Evolutionary conservation across 2,329 filamentous ascomycete species (phyloP).

Genomic region (Chaetomium sp.): DNA sequence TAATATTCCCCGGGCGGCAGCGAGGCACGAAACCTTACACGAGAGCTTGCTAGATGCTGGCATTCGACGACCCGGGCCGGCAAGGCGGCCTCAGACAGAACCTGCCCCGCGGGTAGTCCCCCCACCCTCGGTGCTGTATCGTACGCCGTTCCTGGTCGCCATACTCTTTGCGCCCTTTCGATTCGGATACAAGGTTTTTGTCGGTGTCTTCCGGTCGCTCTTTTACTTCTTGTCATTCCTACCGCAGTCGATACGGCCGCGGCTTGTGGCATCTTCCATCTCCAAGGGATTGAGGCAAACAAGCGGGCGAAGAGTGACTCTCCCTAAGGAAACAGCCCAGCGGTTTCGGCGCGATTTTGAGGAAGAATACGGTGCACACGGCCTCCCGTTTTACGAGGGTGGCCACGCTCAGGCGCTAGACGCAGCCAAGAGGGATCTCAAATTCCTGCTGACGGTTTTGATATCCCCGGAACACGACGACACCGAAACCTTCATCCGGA

Average conservation of each 20-base stretch:
- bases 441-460: constrained; percentile 86
- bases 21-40: constrained; percentile 74
- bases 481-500: constrained; percentile 75
- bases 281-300: constrained; percentile 59
- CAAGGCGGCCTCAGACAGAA: constrained; percentile 53
- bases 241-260: constrained; percentile 63
- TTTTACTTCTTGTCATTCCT: constrained; percentile 80
- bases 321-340: constrained; percentile 83
- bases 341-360: constrained; percentile 92
- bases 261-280: constrained; percentile 57
- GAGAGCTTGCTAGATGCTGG: constrained; percentile 53
- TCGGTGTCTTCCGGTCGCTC: constrained; percentile 70
- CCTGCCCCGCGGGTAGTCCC: constrained; percentile 85
- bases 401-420: constrained; percentile 93
- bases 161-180: constrained; percentile 81
- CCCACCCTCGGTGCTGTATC: constrained; percentile 67
- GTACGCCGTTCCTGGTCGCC: constrained; percentile 73
- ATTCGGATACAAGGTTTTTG: constrained; percentile 71
- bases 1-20: constrained; percentile 60
- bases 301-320: constrained; percentile 72
- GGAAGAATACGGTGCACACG: constrained; percentile 79
- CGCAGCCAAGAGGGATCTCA: constrained; percentile 83
- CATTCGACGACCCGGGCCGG: constrained; percentile 39
- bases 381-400: constrained; percentile 78
- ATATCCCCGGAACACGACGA: constrained; percentile 95